Conservation (phyloP, 2,329 filamentous ascomycete species). For the Hypoxylon sp. region DNA sequence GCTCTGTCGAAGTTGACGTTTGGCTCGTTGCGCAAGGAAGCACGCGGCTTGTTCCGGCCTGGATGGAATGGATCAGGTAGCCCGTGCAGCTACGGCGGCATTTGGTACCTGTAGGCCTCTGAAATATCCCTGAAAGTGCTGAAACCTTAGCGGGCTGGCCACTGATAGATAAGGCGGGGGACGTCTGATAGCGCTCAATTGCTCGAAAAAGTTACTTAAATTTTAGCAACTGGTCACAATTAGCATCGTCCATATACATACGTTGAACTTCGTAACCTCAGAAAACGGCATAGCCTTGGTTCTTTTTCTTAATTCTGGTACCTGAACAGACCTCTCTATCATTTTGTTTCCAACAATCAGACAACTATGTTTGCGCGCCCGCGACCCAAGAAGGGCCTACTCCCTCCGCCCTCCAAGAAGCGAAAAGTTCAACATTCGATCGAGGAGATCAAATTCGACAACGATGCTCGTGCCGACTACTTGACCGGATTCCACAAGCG, state of each 20-base stretch:
- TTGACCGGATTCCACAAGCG: constrained; percentile 98
- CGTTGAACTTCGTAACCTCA: neutral
- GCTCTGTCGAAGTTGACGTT: constrained; percentile 34
- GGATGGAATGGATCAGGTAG: too few relatives aligned
- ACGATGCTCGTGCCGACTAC: constrained; percentile 83
- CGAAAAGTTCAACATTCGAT: constrained; percentile 72
- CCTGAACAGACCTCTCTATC: neutral
- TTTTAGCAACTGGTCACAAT: constrained; percentile 6
- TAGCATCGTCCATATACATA: neutral
- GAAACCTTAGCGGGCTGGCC: constrained; percentile 24
- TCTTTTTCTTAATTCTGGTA: neutral
- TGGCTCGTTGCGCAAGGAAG: constrained; percentile 15
- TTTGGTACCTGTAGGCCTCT: constrained; percentile 24
- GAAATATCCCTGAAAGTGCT: constrained; percentile 31
- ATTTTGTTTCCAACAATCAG: neutral
- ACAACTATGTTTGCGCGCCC: constrained; percentile 68
- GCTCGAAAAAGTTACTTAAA: constrained; percentile 10
- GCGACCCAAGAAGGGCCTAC: constrained; percentile 69
- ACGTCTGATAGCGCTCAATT: constrained; percentile 16
- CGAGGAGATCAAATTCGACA: constrained; percentile 90
- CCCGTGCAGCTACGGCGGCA: constrained; percentile 24
- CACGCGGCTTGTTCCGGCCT: constrained; percentile 39
- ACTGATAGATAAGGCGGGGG: constrained; percentile 21
- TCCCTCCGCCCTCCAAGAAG: constrained; percentile 75
- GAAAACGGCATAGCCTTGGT: neutral